Evolutionary conservation across 148 eudicot genomes (phyloP).

Genomic region (Linanthus parryae): DNA sequence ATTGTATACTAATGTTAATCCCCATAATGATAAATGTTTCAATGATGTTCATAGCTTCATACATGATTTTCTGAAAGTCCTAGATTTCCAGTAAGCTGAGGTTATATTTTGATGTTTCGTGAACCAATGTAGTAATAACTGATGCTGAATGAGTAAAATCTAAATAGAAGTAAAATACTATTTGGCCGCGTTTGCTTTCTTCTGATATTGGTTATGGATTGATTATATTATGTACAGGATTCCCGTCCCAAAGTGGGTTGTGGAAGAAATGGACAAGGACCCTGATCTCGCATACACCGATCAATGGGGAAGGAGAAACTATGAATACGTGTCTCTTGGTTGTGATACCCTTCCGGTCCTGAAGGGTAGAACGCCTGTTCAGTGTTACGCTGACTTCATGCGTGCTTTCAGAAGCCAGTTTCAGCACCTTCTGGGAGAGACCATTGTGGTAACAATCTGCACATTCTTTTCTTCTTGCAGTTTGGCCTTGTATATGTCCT

Average conservation of each 20-base stretch:
- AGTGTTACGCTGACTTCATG: conserved; percentile 85
- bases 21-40: too few relatives aligned
- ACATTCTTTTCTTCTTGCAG: neutral
- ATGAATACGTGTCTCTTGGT: conserved; percentile 72
- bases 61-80: too few relatives aligned
- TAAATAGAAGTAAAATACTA: too few relatives aligned
- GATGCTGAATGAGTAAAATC: too few relatives aligned
- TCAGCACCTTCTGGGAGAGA: conserved; percentile 65
- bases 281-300: conserved; percentile 84
- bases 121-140: too few relatives aligned
- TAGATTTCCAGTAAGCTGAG: too few relatives aligned
- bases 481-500: neutral
- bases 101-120: too few relatives aligned
- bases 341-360: conserved; percentile 67
- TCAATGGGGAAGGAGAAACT: conserved; percentile 86
- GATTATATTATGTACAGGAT: conserved; percentile 33
- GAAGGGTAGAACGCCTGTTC: conserved; percentile 78
- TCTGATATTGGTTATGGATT: neutral
- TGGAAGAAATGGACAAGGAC: conserved; percentile 67
- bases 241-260: conserved; percentile 78
- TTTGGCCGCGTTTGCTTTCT: neutral
- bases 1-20: too few relatives aligned
- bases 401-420: conserved; percentile 63
- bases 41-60: too few relatives aligned
- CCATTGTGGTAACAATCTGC: conserved; percentile 58